Evolutionary conservation across 148 eudicot genomes (phyloP).

Genomic region (Chenopodium suecicum): DNA sequence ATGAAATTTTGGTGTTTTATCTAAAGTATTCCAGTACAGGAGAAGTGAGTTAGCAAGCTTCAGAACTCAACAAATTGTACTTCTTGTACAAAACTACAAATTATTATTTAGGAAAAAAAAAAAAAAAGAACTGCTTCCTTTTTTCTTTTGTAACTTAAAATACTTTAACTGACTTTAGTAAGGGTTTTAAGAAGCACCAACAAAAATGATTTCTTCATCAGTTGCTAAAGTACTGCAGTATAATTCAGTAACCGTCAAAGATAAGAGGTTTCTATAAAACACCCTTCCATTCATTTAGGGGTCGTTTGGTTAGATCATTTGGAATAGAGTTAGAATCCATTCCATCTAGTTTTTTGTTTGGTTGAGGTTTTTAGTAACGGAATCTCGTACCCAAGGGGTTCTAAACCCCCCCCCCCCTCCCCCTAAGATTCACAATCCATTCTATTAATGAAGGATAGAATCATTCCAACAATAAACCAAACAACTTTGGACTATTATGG

Average conservation of each 20-base stretch:
- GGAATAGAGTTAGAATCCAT: too few species aligned
- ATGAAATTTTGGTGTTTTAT: neutral
- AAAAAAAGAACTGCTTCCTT: neutral
- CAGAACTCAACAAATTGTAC: neutral
- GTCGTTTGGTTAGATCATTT: too few species aligned
- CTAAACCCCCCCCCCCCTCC: too few species aligned
- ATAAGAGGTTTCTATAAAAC: neutral
- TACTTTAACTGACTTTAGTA: neutral
- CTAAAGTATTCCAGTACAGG: neutral
- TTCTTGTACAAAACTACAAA: neutral
- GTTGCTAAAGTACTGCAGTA: neutral
- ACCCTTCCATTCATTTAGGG: neutral
- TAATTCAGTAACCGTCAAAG: neutral
- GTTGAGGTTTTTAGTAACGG: too few species aligned
- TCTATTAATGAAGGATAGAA: too few species aligned
- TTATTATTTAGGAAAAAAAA: too few species aligned
- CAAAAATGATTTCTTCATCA: neutral
- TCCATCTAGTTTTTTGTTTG: too few species aligned
- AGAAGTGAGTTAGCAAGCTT: neutral
- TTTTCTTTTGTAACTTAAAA: neutral
- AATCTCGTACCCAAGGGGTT: too few species aligned
- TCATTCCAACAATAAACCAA: too few species aligned
- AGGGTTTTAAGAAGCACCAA: neutral
- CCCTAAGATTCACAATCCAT: too few species aligned
- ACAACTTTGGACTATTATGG: too few species aligned